Evolutionary conservation across 176 grass and related monocot genomes (phyloP), one percentile per base, ranked within the genome.

Genomic region (Dendrocalamus sinicus): DNA sequence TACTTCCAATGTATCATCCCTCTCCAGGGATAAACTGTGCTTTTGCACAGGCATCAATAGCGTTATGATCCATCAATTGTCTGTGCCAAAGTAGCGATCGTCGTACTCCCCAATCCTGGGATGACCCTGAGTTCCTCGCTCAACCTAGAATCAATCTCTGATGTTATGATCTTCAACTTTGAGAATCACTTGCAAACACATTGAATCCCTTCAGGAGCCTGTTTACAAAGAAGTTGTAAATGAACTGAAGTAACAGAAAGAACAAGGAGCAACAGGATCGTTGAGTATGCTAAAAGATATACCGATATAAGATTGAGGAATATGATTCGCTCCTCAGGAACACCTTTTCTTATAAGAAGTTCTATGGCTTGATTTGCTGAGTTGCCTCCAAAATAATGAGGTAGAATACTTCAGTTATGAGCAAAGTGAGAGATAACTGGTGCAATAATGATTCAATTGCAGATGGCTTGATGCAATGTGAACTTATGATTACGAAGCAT

Each of bases 281-380:
- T 73, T 81, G 5, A 66, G 40, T 39, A 50, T 7, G 48, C 43
- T 70, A 63, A 81, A 28, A 40, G 47, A 30, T 64, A 84, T 89
- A 99, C 96, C 83, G 96, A 96, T 26, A 99, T 99, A 23, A 99
- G 96, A 83, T 95, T 96, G 35, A 99, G 96, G 72, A 99, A 99
- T 86, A 99, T 94, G 72, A 99, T 99, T 62, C 86, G 82, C 48
- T 83, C 90, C 86, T 99, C 96, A 4, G 93, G 93, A 83, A 99
- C 93, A 69, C 93, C 96, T 84, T 94, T 99, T 78, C 93, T 89
- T 88, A 95, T 84, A 51, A 99, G 96, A 86, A 99, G 93, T 57
- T 99, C 93, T 82, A 99, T 99, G 68, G 96, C 96, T 90, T 99
- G 93, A 72, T 91, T 94, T 37, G 86, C 96, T 0, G 93, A 99